phyloP scores from a whole-genome alignment of 2,329 filamentous ascomycete species.

The Colletotrichum sp. region DNA sequence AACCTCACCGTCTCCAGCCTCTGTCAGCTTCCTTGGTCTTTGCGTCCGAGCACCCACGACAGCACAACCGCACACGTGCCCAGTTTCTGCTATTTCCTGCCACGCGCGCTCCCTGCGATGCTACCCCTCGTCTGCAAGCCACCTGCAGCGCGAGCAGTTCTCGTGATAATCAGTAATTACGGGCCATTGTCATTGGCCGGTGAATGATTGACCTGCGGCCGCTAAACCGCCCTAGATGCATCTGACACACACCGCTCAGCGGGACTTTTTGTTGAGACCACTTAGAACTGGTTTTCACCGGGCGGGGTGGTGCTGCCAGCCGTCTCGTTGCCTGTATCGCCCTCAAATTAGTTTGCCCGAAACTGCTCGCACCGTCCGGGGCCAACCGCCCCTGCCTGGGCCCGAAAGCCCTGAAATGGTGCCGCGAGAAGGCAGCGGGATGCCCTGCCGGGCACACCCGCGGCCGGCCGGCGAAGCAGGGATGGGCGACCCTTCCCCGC shows the following conservation, averaged over 20 bases:
- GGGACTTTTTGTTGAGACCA: slow-evolving; percentile 19
- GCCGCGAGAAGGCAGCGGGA: not conserved
- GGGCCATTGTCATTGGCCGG: not conserved
- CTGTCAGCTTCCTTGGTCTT: not conserved
- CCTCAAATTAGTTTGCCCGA: not conserved
- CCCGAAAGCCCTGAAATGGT: not conserved
- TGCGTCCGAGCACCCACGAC: not conserved
- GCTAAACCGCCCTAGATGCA: slow-evolving; percentile 15
- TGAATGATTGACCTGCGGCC: not conserved
- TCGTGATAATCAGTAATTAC: slow-evolving; percentile 3
- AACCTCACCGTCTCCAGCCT: not conserved
- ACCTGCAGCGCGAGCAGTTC: slow-evolving; percentile 13
- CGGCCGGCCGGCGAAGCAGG: not conserved
- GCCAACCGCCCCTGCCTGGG: not conserved
- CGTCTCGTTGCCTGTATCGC: not conserved
- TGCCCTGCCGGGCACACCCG: not conserved
- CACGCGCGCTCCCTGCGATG: slow-evolving; percentile 5
- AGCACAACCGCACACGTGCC: slow-evolving; percentile 9
- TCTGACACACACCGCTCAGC: slow-evolving; percentile 23
- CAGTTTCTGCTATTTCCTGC: slow-evolving; percentile 5
- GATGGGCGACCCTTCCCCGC: not conserved
- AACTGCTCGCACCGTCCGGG: not conserved
- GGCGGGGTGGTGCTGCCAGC: not conserved
- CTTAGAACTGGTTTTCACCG: not conserved
- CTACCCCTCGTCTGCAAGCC: slow-evolving; percentile 20